Percentiles rank a stretch among this genome's conserved stretches.
Conservation (phyloP, 257 asterid genomes). For the Coffea canephora region DNA sequence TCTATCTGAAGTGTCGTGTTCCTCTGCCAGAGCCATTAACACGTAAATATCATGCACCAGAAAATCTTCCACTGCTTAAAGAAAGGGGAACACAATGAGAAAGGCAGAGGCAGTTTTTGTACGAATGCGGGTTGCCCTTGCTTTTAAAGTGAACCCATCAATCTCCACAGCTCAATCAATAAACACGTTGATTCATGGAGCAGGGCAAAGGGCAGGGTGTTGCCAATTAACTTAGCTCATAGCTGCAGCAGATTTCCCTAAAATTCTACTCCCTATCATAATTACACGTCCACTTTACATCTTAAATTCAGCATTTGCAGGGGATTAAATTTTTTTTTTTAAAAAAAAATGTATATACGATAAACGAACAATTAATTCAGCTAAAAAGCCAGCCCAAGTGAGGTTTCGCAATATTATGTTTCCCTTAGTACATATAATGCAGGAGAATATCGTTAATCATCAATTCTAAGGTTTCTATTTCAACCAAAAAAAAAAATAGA, state of each 20-base stretch:
- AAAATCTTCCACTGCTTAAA: conserved; percentile 66
- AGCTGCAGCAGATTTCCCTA: not conserved
- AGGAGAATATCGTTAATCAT: too few species aligned
- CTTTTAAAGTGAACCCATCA: too few species aligned
- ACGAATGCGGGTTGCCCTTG: not conserved
- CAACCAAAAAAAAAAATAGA: too few species aligned
- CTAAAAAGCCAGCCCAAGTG: not conserved
- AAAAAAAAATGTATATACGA: not conserved
- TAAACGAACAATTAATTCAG: not conserved
- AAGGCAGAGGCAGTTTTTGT: not conserved
- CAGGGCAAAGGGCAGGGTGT: too few species aligned
- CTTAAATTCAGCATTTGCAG: not conserved
- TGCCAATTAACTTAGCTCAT: not conserved
- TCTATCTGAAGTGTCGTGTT: conserved; percentile 35
- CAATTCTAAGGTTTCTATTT: too few species aligned
- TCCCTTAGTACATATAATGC: too few species aligned
- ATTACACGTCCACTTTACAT: not conserved
- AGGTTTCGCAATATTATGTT: too few species aligned
- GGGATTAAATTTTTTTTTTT: too few species aligned
- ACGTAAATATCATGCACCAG: conserved; percentile 55
- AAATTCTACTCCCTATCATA: not conserved
- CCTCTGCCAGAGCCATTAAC: conserved; percentile 53
- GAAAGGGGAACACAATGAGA: not conserved
- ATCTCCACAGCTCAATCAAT: too few species aligned
- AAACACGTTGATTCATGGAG: too few species aligned